Evolutionary conservation across 768 basidiomycete species (phyloP).

Genomic region (Kockovaella imperatae): DNA sequence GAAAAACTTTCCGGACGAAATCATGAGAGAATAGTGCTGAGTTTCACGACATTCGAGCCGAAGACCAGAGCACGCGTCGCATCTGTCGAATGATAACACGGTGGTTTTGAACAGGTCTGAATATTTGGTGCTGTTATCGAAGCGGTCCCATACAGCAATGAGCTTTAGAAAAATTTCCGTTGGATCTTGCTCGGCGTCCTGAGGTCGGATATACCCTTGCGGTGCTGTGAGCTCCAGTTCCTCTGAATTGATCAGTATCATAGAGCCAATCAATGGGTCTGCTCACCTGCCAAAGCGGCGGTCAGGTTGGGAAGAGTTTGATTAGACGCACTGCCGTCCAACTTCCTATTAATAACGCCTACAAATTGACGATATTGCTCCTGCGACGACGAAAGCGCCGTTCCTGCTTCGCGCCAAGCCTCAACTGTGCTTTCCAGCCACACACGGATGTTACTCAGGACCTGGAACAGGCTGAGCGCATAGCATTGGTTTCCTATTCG

Average conservation of each 20-base stretch:
- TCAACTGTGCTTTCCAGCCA: background rate
- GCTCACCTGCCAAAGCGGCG: too few species aligned
- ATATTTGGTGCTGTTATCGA: background rate
- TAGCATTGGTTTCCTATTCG: slow-evolving; percentile 4
- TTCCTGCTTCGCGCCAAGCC: background rate
- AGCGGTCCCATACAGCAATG: background rate
- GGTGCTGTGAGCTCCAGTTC: too few species aligned
- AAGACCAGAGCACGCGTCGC: too few species aligned
- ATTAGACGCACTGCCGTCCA: too few species aligned
- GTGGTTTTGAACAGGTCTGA: background rate
- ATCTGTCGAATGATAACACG: too few species aligned
- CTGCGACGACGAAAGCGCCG: background rate
- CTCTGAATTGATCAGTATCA: background rate
- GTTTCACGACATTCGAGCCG: too few species aligned
- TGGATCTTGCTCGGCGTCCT: background rate
- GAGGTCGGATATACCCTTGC: background rate
- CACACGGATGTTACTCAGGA: background rate
- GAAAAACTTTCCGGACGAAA: too few species aligned
- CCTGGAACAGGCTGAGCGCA: slow-evolving; percentile 1
- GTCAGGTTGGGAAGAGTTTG: too few species aligned
- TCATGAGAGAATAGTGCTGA: too few species aligned
- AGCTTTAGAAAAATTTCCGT: background rate
- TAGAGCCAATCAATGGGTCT: background rate
- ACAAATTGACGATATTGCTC: background rate
- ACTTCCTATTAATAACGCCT: too few species aligned